A percentile compares a stretch with the other conserved stretches of the same genome.
Conservation (phyloP, 192 early-diverging fungal species). For the Backusella liffmaniae region DNA sequence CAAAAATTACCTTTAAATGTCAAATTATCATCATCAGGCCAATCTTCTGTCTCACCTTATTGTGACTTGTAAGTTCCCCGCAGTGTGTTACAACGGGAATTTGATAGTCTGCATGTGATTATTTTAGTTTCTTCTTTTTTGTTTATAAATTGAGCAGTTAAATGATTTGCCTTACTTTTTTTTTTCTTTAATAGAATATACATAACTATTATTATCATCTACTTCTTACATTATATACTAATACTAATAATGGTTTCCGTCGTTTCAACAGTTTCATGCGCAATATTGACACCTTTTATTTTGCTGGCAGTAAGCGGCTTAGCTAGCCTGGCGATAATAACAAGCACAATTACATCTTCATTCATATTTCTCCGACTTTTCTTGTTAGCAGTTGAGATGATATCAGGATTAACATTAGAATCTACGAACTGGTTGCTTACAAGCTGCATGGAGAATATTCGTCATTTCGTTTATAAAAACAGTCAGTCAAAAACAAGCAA, state of each 20-base stretch:
- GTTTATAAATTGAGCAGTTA: neutral
- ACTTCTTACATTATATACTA: neutral
- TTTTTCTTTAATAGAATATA: conserved; percentile 5
- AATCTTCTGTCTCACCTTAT: neutral
- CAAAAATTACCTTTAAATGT: conserved; percentile 3
- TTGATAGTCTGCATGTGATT: conserved; percentile 2
- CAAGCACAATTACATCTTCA: conserved; percentile 23
- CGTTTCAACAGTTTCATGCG: conserved; percentile 5
- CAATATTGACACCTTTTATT: conserved; percentile 11
- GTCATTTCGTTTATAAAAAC: neutral
- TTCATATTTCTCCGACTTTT: conserved; percentile 16
- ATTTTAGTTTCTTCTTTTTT: neutral
- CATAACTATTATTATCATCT: neutral
- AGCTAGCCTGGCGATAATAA: conserved; percentile 11
- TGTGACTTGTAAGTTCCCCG: conserved; percentile 2
- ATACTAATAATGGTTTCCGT: neutral
- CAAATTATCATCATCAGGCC: neutral
- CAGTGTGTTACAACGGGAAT: conserved; percentile 6
- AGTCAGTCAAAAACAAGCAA: neutral
- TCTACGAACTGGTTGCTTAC: conserved; percentile 19
- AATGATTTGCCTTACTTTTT: conserved; percentile 2
- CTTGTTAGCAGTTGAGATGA: conserved; percentile 13
- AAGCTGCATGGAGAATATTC: neutral
- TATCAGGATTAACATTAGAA: conserved; percentile 14
- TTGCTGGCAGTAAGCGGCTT: neutral